Base-by-base conservation (phyloP, 2,329 filamentous ascomycete species). In the Akanthomyces muscarius region DNA sequence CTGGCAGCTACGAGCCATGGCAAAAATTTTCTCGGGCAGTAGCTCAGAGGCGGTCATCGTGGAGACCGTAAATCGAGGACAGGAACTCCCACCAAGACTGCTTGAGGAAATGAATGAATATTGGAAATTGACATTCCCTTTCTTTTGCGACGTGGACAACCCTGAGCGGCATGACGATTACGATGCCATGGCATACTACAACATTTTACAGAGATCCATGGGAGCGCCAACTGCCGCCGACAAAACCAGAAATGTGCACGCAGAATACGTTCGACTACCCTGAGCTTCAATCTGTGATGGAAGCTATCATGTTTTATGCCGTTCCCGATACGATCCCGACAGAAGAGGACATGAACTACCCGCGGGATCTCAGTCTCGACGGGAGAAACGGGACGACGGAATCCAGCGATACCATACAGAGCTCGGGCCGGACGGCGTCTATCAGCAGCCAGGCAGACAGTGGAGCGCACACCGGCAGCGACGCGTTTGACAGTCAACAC, bases 141-240 rank as follows among this genome's bases (percentile, higher is more conserved):
- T 61, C 41, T 61, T 54, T 41, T 61, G 59, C 21, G 60, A 62
- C 28, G 28, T 50, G 11, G 60, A 62, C 44, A 62, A 62, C 33
- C 4, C 16, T 2, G 41, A 18, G 13, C 51, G 60, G 1, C 42
- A 62, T 14, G 60, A 62, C 21, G 30, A 41, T 18, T 62, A 25
- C 4, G 60, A 62, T 11, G 60, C 60, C 8, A 30, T 62, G 42
- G 28, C 28, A 5, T 28, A 18, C 14, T 25, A 55, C 21, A 38
- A 62, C 21, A 62, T 62, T 62, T 5, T 62, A 62, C 48, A 30
- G 23, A 41, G 51, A 62, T 16, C n/a, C 6, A 6, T 62, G 51
- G 60, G 51, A 62, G 21, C 50, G 60, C 16, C 33, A 10, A 4
- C 36, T 62, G 8, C 41, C 52, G 1, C 14, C 14, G 4, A 11